Evolutionary conservation across 208 protist species (phyloP), one percentile per base, ranked within the genome.

Genomic region (Trypanosoma vivax): DNA sequence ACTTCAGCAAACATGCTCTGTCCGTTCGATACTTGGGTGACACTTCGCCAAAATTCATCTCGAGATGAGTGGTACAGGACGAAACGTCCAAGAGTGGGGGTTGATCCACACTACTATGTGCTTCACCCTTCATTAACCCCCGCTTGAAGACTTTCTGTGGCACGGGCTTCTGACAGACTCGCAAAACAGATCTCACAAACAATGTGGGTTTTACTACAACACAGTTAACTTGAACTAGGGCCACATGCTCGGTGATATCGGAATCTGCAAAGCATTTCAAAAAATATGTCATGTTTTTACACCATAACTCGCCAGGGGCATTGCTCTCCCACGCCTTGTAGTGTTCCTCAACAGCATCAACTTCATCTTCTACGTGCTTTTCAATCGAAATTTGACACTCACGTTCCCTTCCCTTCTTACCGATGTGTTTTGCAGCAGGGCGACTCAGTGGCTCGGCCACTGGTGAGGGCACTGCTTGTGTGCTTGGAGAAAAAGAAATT

Each of bases 31-130:
- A 68, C 42, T 79, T 79, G 25, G 87, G 69, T 1, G 79, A 70
- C 18, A 85, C 65, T 31, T 84, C 79, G 5, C 77, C 72, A 70
- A 84, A 90, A 23, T 81, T 62, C 5, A 90, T 42, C 24, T 43
- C 14, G 19, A 62, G 35, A 41, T 24, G 7, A 28, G 47, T 56
- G 25, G 42, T 38, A 52, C 38, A 37, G 9, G 35, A 7, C 28
- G 66, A 73, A 1, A 52, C 34, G 29, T 68, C 60, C 34, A 73
- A 49, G 50, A 46, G 30, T 31, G 49, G 31, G 7, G 40, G 21
- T 37, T 43, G 40, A 31, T 68, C 52, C 16, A 37, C 24, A n/a
- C 29, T 4, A 47, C 28, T 40, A 25, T 19, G 25, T 28, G n/a
- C 11, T 34, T n/a, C 13, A 37, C 40, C 50, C 56, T 56, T 64